Percentiles rank a stretch among this genome's conserved stretches.
Conservation (phyloP, 2,329 filamentous ascomycete species). For the Tolypocladium capitatum region DNA sequence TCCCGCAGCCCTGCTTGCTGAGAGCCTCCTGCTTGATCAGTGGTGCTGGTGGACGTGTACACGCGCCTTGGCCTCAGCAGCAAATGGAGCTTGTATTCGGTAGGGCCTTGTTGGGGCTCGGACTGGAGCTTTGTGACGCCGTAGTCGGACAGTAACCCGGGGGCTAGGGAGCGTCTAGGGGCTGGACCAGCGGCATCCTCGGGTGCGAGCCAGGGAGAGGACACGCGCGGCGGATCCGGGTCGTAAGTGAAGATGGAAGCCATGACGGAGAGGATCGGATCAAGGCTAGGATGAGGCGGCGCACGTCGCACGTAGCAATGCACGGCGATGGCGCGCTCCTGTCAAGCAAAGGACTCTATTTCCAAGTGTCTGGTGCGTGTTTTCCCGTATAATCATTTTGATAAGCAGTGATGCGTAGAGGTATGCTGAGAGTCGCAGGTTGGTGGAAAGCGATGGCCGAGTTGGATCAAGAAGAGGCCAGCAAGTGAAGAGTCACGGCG, state of each 20-base stretch:
- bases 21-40: background rate
- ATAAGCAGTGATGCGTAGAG: background rate
- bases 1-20: slow-evolving; percentile 2
- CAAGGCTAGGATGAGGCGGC: background rate
- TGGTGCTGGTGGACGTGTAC: slow-evolving; percentile 60
- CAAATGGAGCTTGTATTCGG: slow-evolving; percentile 92
- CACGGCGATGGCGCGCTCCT: background rate
- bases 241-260: slow-evolving; percentile 96
- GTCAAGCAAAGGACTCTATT: background rate
- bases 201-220: slow-evolving; percentile 74
- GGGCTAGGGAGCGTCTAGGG: slow-evolving; percentile 14
- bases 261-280: slow-evolving; percentile 33
- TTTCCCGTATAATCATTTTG: background rate
- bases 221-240: slow-evolving; percentile 71
- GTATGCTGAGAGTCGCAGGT: background rate
- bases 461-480: background rate
- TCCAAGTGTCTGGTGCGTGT: background rate
- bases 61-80: slow-evolving; percentile 65
- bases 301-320: background rate
- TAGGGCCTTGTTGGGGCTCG: slow-evolving; percentile 87
- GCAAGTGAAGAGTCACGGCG: background rate
- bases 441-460: background rate
- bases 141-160: slow-evolving; percentile 42
- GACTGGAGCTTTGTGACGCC: slow-evolving; percentile 66
- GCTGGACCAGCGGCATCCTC: slow-evolving; percentile 25